Evolutionary conservation across 2,329 filamentous ascomycete species (phyloP), one percentile per base, ranked within the genome.

Genomic region (Neonectria sp.): DNA sequence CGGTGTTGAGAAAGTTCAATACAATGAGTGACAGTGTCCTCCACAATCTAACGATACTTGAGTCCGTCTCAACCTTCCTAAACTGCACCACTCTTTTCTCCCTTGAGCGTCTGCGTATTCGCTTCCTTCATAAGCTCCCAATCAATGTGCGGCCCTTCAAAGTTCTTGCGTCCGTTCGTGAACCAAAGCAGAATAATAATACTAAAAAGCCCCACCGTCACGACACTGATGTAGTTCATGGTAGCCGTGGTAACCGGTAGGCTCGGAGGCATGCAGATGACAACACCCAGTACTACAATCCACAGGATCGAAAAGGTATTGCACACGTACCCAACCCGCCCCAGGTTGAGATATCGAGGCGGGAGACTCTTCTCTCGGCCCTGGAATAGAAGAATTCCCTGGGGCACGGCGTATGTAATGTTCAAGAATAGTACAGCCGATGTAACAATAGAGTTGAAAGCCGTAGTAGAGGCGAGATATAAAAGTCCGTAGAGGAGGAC

Each of bases 161-260:
- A 68, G n/a, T 62, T 62, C 53, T 61, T 65, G 8, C 40, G 55
- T 2, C 66, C 66, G 8, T 40, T 35, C 3, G 56, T 21, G 9
- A 63, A 66, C 66, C 66, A 68, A 3, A 68, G 40, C 1, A 12
- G 31, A 1, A 68, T 13, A n/a, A 68, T 66, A 1, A 68, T 62
- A 0, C n/a, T n/a, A n/a, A 65, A 65, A 13, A 68, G 12, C 0
- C 66, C 66, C 25, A 68, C 62, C 0, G 55, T 37, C 1, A 68
- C 52, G 3, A 68, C 66, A 17, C 66, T 66, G 46, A 62, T 68
- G 13, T 68, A 68, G 45, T 68, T 68, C 66, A 68, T 68, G 1
- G 66, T 65, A 4, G 37, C 66, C 3, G 58, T 59, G 2, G 45
- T 62, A 29, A 68, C 66, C 1, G 66, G 66, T 2, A 68, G 1